A percentile compares a stretch with the other conserved stretches of the same genome.
Evolutionary conservation across 192 early-diverging fungal genomes (phyloP).

Genomic region (Coemansia sp.): DNA sequence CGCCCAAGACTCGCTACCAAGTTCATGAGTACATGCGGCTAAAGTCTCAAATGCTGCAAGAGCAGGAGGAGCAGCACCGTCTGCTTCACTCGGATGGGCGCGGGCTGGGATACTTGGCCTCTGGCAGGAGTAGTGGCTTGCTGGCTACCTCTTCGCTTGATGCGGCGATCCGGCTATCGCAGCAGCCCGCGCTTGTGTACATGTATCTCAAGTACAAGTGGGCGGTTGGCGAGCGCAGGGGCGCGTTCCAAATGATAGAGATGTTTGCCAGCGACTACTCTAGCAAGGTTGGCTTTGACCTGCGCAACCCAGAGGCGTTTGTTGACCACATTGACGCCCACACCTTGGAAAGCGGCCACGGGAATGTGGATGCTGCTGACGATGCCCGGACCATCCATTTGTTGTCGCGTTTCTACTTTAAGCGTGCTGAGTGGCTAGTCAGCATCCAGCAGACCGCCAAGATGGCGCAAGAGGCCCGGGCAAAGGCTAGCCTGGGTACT

Average conservation of each 20-base stretch:
- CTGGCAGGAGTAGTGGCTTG: background rate
- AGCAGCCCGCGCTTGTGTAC: slow-evolving; percentile 60
- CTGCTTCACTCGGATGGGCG: background rate
- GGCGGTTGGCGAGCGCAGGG: slow-evolving; percentile 18
- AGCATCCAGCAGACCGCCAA: slow-evolving; percentile 14
- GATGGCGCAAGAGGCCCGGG: slow-evolving; percentile 10
- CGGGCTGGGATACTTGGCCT: background rate
- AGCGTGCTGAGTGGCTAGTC: slow-evolving; percentile 90
- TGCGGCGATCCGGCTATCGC: slow-evolving; percentile 14
- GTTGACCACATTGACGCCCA: slow-evolving; percentile 23
- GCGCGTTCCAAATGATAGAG: slow-evolving; percentile 69
- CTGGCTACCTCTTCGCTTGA: slow-evolving; percentile 5
- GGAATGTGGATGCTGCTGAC: slow-evolving; percentile 2
- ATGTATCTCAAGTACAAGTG: slow-evolving; percentile 75
- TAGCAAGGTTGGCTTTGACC: slow-evolving; percentile 28
- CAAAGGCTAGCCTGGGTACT: slow-evolving; percentile 6
- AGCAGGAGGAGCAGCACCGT: background rate
- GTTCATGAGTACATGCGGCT: slow-evolving; percentile 17
- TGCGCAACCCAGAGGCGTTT: slow-evolving; percentile 19
- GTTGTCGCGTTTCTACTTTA: slow-evolving; percentile 81
- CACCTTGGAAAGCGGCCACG: background rate
- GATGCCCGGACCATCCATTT: slow-evolving; percentile 36
- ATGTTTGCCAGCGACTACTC: slow-evolving; percentile 72
- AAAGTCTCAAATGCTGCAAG: slow-evolving; percentile 4
- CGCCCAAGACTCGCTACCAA: background rate